Conservation (phyloP, 768 basidiomycete genomes). For the Pholiota molesta region DNA sequence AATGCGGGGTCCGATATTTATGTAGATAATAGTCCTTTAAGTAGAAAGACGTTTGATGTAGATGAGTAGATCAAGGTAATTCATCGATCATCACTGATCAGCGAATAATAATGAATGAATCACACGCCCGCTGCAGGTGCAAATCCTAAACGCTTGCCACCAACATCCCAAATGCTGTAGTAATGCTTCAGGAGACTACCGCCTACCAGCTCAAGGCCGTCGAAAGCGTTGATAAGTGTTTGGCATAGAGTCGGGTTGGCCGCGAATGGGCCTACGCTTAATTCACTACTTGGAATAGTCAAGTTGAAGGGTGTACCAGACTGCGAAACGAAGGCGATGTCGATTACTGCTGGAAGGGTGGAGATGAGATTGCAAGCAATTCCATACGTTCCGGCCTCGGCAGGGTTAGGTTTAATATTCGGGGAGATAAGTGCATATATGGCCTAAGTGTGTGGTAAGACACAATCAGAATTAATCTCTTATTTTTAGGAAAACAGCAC, state of each 20-base stretch:
- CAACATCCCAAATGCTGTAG: constrained; percentile 62
- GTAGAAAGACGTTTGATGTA: constrained; percentile 2
- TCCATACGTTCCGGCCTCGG: constrained; percentile 59
- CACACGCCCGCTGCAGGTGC: constrained; percentile 40
- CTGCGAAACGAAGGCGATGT: constrained; percentile 57
- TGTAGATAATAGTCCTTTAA: constrained; percentile 3
- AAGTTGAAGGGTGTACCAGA: constrained; percentile 52
- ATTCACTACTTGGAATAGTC: constrained; percentile 58
- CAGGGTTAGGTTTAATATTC: constrained; percentile 51
- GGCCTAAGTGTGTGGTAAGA: constrained; percentile 34
- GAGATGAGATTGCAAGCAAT: constrained; percentile 50
- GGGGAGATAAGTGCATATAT: constrained; percentile 63
- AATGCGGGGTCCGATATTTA: constrained; percentile 4
- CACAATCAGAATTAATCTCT: neutral
- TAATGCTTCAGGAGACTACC: constrained; percentile 62
- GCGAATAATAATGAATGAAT: constrained; percentile 8
- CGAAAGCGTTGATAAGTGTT: constrained; percentile 62
- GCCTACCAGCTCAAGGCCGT: constrained; percentile 53
- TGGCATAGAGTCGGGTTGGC: constrained; percentile 52
- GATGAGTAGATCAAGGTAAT: neutral
- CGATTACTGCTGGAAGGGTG: constrained; percentile 52
- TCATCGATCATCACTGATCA: constrained; percentile 3
- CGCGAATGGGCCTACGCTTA: constrained; percentile 60
- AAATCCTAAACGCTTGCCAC: constrained; percentile 51
- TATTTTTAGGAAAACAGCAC: constrained; percentile 1